Evolutionary conservation across 2,329 filamentous ascomycete species (phyloP).

Genomic region (Apiospora pterosperma): DNA sequence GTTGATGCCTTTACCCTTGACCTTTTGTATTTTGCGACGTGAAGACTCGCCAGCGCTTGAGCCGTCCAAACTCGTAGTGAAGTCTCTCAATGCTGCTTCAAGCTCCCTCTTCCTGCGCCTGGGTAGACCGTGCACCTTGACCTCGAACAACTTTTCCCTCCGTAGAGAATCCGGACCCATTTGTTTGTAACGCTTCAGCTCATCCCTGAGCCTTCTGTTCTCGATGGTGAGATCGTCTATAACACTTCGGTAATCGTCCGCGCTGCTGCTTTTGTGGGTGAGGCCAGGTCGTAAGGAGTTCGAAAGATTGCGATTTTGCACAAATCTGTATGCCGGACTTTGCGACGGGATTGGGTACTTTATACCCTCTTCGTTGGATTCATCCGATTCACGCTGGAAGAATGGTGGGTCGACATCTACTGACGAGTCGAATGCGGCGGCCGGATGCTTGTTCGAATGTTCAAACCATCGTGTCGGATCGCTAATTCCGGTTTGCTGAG

Average conservation of each 20-base stretch:
- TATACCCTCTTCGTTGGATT: slow-evolving; percentile 42
- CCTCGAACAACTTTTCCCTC: slow-evolving; percentile 78
- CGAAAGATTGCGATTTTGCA: slow-evolving; percentile 11
- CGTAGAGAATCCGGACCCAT: slow-evolving; percentile 63
- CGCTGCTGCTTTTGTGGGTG: slow-evolving; percentile 53
- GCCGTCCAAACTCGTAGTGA: slow-evolving; percentile 60
- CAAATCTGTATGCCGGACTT: slow-evolving; percentile 22
- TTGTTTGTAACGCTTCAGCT: slow-evolving; percentile 68
- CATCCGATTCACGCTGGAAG: slow-evolving; percentile 50
- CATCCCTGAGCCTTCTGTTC: slow-evolving; percentile 74
- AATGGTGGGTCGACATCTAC: slow-evolving; percentile 58
- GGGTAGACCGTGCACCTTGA: slow-evolving; percentile 72
- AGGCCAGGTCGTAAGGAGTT: slow-evolving; percentile 18
- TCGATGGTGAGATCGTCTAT: slow-evolving; percentile 86
- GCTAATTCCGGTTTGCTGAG: slow-evolving; percentile 44
- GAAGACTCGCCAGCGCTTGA: slow-evolving; percentile 40
- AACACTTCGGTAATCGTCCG: slow-evolving; percentile 74
- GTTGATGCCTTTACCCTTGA: slow-evolving; percentile 35
- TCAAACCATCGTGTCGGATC: slow-evolving; percentile 55
- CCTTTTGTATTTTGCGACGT: slow-evolving; percentile 37
- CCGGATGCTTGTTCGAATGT: slow-evolving; percentile 47
- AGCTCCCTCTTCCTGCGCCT: slow-evolving; percentile 72
- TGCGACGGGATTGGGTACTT: slow-evolving; percentile 18
- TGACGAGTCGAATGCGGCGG: slow-evolving; percentile 35
- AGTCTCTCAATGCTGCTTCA: slow-evolving; percentile 69